Base-by-base conservation (phyloP, 2,329 filamentous ascomycete species). In the Colletotrichum acutatum region DNA sequence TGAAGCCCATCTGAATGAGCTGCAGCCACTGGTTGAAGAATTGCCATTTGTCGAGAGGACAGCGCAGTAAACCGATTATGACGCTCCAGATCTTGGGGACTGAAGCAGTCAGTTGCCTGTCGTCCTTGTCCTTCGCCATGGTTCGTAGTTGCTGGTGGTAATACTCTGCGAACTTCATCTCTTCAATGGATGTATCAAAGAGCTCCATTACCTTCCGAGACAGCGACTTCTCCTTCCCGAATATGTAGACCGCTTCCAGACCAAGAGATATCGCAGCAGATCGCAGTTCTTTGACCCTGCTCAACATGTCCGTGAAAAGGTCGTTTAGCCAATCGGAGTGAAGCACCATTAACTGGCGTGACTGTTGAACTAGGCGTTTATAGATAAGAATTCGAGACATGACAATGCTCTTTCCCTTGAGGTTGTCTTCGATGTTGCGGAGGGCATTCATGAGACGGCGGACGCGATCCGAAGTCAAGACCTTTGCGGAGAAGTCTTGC, bases 51-150 rank as follows among this genome's bases (percentile, higher is more conserved):
- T 85, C 90, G 78, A 85, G 86, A 75, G 80, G 91, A 82, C 83
- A 90, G 83, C 93, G 91, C 60, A 98, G 85, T 68, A 98, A 90
- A 2, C 98, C 87, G 7, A 96, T 90, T 2, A 97, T 86, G 46
- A 95, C 90, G 71, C 93, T 93, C 96, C 96, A 98, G 26, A 98
- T 94, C 76, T 95, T 93, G 6, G 97, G 95, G 0, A 97, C 95
- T 52, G 90, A 86, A 0, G 87, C 81, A 28, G 74, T 70, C 9
- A 75, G 73, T 58, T 83, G 88, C 74, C 87, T 90, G 62, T 89
- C 86, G 74, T 91, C 89, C 75, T 87, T 91, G 61, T 89, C 86
- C 75, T 91, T 89, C 30, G 92, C 86, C 91, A 97, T 94, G 12
- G 87, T 85, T 68, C 88, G 89, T 66, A 98, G 85, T 37, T 90